Evolutionary conservation across 192 early-diverging fungal species (phyloP).

Genomic region (Glomus cerebriforme): DNA sequence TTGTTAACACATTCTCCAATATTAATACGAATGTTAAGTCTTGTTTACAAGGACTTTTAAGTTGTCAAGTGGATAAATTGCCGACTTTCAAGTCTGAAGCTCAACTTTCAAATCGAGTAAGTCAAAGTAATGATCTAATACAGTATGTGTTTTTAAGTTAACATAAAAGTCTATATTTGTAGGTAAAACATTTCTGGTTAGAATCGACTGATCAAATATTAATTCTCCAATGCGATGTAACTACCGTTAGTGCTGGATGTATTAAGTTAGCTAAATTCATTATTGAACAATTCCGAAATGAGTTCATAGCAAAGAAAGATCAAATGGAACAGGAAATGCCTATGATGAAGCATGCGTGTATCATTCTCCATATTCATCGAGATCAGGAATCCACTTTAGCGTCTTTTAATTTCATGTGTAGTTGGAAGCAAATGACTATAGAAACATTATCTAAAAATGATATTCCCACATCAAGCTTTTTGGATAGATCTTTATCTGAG

Average conservation of each 20-base stretch:
- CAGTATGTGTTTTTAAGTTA: no score
- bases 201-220: constrained; percentile 8
- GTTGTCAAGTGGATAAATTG: constrained; percentile 9
- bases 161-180: no score
- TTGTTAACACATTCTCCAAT: constrained; percentile 30
- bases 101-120: constrained; percentile 22
- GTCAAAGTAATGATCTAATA: no score
- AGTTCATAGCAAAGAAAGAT: not conserved
- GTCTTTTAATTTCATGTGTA: constrained; percentile 35
- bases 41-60: constrained; percentile 8
- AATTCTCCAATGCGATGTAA: constrained; percentile 28
- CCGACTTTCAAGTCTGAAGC: constrained; percentile 30
- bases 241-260: constrained; percentile 21
- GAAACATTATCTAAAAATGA: constrained; percentile 23
- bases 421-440: constrained; percentile 30
- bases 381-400: not conserved
- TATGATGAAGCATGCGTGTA: constrained; percentile 29
- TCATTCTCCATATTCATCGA: constrained; percentile 30
- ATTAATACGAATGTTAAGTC: constrained; percentile 25
- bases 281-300: constrained; percentile 29
- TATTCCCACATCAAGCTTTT: constrained; percentile 15
- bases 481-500: not conserved
- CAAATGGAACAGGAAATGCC: not conserved
- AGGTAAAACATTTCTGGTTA: constrained; percentile 31
- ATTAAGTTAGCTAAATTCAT: constrained; percentile 33